Evolutionary conservation across 1,139 yeast genomes (phyloP), one percentile per base, ranked within the genome.

Genomic region (Nadsonia starkeyi-henricii): DNA sequence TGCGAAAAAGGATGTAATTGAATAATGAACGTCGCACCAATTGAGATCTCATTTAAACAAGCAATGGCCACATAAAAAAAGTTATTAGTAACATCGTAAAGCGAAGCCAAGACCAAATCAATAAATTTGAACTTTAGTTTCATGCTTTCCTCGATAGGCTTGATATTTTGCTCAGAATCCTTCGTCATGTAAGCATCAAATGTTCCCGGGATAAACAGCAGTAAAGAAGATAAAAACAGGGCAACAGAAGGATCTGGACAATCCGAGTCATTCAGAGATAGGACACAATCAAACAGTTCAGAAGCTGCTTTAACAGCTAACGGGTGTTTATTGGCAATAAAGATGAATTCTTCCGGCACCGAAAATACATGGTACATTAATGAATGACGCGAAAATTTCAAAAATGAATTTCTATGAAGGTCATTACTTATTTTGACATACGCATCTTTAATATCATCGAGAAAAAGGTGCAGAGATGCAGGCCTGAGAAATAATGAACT

Each of bases 271-370:
- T 50, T 50, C 26, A 51, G 54, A 26, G 58, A 54, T 49, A 55
- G 57, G 12, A 44, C 46, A 33, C 41, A 44, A 23, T 48, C 50
- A 42, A 50, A 50, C 2, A 48, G 42, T 9, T 50, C 51, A 33
- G 52, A 52, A 21, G 55, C 54, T 42, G 51, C 52, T 9, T 47
- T 52, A 2, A 52, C 43, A 7, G 60, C 46, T 1, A 51, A 44
- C 17, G 57, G 48, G 17, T 51, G 53, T 36, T 60, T 53, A 60
- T 13, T 68, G 61, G 19, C 69, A 60, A 46, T 57, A 50, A 42
- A 39, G 4, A 54, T 66, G 48, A 57, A 73, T 55, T 78, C 82
- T 15, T 62, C 61, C 0, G 85, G 78, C 55, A 81, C 68, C n/a
- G 80, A 69, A 47, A 73, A 66, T 19, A 75, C 66, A 76, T 85